These are phyloP conservation scores for Fragilaria radians DNA, from an alignment of 108 stramenopile genomes.

Conservation along the genomic window DNA sequence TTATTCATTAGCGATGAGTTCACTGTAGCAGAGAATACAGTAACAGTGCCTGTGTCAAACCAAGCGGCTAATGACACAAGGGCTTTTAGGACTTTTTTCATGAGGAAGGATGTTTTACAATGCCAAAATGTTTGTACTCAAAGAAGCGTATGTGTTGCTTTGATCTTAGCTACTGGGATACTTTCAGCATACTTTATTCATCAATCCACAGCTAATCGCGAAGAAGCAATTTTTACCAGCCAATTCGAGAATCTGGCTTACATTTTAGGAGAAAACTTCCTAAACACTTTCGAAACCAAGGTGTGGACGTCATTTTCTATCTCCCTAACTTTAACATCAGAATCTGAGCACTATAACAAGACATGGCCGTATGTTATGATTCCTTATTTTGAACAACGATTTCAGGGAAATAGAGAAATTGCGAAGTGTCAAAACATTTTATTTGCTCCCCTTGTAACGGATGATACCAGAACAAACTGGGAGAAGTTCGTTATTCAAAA, in stretches of 20 bases:
- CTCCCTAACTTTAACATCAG: background rate
- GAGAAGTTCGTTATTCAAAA: background rate
- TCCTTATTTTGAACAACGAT: constrained; percentile 1
- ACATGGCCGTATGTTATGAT: background rate
- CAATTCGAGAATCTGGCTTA: background rate
- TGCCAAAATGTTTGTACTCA: background rate
- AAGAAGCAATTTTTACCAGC: background rate
- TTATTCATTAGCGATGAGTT: too few relatives aligned
- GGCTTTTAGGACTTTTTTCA: too few relatives aligned
- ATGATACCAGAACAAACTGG: background rate
- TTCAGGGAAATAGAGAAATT: background rate
- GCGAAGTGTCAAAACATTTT: background rate
- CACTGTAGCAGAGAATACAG: too few relatives aligned
- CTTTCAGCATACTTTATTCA: background rate
- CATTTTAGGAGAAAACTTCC: background rate
- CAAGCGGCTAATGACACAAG: too few relatives aligned
- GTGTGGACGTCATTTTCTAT: background rate
- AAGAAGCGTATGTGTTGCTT: background rate
- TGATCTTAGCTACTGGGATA: background rate
- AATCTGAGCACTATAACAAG: background rate
- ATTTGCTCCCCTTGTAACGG: background rate
- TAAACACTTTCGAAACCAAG: background rate
- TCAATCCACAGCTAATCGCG: background rate
- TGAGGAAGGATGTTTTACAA: too few relatives aligned
- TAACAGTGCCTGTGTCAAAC: too few relatives aligned